Evolutionary conservation across 345 rosid species (phyloP), one percentile per base, ranked within the genome.

Genomic region (Eucalyptus virginea): DNA sequence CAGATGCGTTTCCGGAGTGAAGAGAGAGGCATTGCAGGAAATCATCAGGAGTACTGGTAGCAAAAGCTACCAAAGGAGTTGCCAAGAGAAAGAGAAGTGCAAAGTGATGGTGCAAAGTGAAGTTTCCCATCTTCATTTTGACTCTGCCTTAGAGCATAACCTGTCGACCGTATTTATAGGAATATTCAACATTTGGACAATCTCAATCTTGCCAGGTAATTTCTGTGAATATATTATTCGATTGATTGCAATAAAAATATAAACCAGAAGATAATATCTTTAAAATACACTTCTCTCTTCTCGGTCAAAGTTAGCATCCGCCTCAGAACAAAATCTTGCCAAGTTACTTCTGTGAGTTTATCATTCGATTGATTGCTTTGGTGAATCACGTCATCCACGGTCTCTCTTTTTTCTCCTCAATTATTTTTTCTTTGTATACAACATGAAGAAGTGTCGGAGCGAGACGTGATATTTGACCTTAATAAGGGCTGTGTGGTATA

Each of bases 11-110:
- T 44, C 17, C 8, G 30, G 86, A 87, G n/a, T 87, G n/a, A 14
- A 45, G 32, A n/a, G 89, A 67, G 17, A 91, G 90, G 45, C 92
- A 91, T 37, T 62, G 89, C 21, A 91, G 52, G 45, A 91, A 91
- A 58, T 32, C 60, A 6, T 89, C 88, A 14, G 48, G 69, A 87
- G n/a, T 8, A 2, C 56, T 13, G 37, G 5, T 19, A 72, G 26
- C 44, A 37, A 72, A 19, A 37, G 81, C 81, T 72, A 72, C 24
- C 44, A 37, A 5, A 34, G 28, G 81, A 72, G 14, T 4, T 72
- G 24, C 44, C 11, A 37, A 34, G 45, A 37, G 81, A 72, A 72
- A 13, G 45, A 72, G 81, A 72, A 42, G 1, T 9, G 81, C 81
- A 4, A 72, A 72, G 26, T 18, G 81, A 72, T 34, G 45, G 28